Conservation (phyloP, 2,329 filamentous ascomycete genomes). For the Epichloe uncinata region DNA sequence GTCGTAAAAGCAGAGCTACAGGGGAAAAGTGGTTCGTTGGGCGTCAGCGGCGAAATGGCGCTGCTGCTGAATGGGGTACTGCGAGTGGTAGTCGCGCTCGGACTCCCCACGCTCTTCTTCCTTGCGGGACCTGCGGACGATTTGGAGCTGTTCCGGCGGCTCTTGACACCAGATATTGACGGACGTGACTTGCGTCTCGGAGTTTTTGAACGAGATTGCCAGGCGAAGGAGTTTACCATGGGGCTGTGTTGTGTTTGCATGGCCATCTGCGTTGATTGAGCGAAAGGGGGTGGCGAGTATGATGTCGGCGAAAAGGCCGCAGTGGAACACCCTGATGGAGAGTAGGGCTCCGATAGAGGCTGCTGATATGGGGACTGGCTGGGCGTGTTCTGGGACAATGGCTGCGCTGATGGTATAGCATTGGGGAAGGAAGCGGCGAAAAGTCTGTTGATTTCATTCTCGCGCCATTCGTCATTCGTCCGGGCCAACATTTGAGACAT, state of each 20-base stretch:
- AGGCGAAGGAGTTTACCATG: neutral
- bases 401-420: conserved; percentile 16
- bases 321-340: neutral
- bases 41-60: conserved; percentile 10
- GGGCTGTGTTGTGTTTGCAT: neutral
- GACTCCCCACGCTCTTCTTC: neutral
- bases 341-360: conserved; percentile 1
- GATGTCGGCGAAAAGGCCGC: neutral
- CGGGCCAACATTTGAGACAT: conserved; percentile 27
- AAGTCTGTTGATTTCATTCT: conserved; percentile 32
- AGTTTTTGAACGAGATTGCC: neutral
- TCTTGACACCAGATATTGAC: neutral
- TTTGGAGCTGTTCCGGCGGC: conserved; percentile 3
- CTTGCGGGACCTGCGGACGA: neutral
- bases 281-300: neutral
- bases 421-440: conserved; percentile 35
- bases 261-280: neutral
- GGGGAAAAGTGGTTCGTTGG: conserved; percentile 5
- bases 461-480: conserved; percentile 25
- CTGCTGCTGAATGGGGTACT: neutral
- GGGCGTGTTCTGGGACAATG: conserved; percentile 5
- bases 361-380: conserved; percentile 1
- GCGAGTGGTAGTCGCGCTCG: neutral
- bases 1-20: conserved; percentile 26
- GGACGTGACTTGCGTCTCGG: neutral